Evolutionary conservation across 371 early-diverging fungal species (phyloP).

Genomic region (Mortierella sp.): DNA sequence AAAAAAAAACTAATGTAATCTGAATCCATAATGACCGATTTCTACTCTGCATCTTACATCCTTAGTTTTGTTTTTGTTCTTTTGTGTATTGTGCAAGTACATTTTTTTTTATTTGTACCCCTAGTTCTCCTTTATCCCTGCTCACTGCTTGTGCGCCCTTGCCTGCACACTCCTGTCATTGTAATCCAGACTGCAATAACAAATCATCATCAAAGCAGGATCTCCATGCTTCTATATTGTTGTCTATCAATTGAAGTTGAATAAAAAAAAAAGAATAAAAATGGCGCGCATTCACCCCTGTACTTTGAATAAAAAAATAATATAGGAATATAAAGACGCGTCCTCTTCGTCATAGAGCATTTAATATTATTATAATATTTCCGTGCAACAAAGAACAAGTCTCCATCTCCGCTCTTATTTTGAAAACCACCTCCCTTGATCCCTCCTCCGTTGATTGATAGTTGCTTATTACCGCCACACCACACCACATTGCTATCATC

Average conservation of each 20-base stretch:
- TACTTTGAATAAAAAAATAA: neutral
- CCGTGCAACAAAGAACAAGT: slow-evolving; percentile 4
- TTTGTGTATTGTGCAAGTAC: neutral
- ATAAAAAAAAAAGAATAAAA: neutral
- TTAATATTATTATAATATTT: neutral
- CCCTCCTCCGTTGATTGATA: neutral
- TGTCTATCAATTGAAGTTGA: neutral
- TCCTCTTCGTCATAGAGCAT: slow-evolving; percentile 18
- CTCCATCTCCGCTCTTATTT: slow-evolving; percentile 7
- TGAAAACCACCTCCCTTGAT: slow-evolving; percentile 17
- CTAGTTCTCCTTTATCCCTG: slow-evolving; percentile 10
- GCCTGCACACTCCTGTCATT: slow-evolving; percentile 1
- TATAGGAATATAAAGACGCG: slow-evolving; percentile 1
- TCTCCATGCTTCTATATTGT: neutral
- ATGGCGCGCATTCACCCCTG: neutral
- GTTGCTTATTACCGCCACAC: slow-evolving; percentile 17
- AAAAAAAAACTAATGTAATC: neutral
- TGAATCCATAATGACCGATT: slow-evolving; percentile 14
- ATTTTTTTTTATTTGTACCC: slow-evolving; percentile 2
- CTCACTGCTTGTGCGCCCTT: neutral
- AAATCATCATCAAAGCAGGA: neutral
- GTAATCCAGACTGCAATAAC: slow-evolving; percentile 14
- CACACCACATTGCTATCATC: slow-evolving; percentile 7
- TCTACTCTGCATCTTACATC: slow-evolving; percentile 8
- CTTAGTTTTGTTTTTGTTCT: neutral